Base-by-base conservation (phyloP, 306 rosid genomes). In the Benincasa hispida region DNA sequence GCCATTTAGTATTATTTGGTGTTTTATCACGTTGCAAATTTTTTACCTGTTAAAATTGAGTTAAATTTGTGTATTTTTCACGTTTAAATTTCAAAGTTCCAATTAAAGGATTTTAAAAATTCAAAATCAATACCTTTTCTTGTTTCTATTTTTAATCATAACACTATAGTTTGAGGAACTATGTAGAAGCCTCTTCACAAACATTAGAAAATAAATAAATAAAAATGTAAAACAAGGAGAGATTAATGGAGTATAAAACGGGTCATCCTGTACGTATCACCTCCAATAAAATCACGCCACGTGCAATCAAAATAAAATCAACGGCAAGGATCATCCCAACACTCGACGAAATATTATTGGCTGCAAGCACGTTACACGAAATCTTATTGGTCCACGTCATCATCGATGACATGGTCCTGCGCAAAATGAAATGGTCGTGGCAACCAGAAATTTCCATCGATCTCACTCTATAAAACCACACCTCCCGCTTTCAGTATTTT, bases 341-440 rank as follows among this genome's bases (percentile, higher is more conserved):
- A 73, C 62, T 1, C 81, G 83, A 77, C 74, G 12, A 12, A 75
- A 78, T 73, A 7, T 54, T 6, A 91, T 91, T 93, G 98, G 98
- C 34, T 48, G 15, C 30, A 74, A 72, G 60, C 4, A 27, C 12
- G 15, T 5, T 6, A 18, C 54, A n/a, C 74, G 72, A 63, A 67
- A 63, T n/a, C 0, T 66, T 25, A 91, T 93, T 93, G 98, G 98
- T 81, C 92, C 98, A 93, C 87, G 87, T 93, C 91, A 88, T 34
- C 81, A 10, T 0, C 0, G 5, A 65, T 93, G 98, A 93, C 98
- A 86, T 84, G 88, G 79, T 85, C 85, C 37, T 17, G 24, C 60
- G 45, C 80, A 75, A 74, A 81, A 53, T 17, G 57, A 42, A 54
- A 9, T 17, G 37, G 51, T 76, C 53, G 34, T 54, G 47, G 55